Percentiles rank a stretch among this genome's conserved stretches.
These are phyloP conservation scores for Cryptococcus jaspeensis DNA, from an alignment of 1,284 basidiomycete genomes.

Conservation along the genomic window DNA sequence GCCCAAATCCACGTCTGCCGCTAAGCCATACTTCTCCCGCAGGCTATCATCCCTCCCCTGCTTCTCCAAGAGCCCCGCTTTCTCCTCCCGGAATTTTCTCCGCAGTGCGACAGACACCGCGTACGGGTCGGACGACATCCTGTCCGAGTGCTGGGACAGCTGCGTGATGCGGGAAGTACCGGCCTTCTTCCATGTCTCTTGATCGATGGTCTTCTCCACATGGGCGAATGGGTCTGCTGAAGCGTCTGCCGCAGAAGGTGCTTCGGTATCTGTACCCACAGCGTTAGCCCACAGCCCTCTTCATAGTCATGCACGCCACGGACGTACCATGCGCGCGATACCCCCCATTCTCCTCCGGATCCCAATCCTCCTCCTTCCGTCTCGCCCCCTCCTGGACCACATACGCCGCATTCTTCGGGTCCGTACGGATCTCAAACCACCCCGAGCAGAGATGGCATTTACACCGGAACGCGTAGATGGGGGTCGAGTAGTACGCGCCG, in stretches of 20 bases:
- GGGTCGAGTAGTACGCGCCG: conserved; percentile 91
- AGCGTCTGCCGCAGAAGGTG: conserved; percentile 58
- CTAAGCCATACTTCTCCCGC: conserved; percentile 70
- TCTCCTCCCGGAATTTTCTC: conserved; percentile 78
- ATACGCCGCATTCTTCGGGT: conserved; percentile 96
- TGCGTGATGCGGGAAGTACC: conserved; percentile 74
- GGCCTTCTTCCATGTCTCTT: conserved; percentile 67
- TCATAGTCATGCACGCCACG: neutral
- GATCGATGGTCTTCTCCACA: conserved; percentile 80
- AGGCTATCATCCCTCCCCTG: conserved; percentile 66
- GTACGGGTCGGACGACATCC: conserved; percentile 81
- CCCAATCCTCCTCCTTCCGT: conserved; percentile 91
- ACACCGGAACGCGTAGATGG: conserved; percentile 91
- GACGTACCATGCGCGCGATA: conserved; percentile 76
- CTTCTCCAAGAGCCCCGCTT: conserved; percentile 69
- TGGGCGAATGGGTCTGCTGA: conserved; percentile 73
- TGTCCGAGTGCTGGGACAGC: conserved; percentile 69
- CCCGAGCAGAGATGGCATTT: conserved; percentile 92
- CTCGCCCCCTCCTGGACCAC: conserved; percentile 86
- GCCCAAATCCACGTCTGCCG: conserved; percentile 52
- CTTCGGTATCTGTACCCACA: conserved; percentile 65
- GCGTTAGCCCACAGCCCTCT: neutral
- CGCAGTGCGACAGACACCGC: conserved; percentile 69
- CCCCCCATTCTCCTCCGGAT: conserved; percentile 91
- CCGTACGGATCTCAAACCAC: conserved; percentile 96